These are phyloP conservation scores for Yamadazyma blattariae DNA, from an alignment of 1,139 yeast genomes.

Conservation along the genomic window DNA sequence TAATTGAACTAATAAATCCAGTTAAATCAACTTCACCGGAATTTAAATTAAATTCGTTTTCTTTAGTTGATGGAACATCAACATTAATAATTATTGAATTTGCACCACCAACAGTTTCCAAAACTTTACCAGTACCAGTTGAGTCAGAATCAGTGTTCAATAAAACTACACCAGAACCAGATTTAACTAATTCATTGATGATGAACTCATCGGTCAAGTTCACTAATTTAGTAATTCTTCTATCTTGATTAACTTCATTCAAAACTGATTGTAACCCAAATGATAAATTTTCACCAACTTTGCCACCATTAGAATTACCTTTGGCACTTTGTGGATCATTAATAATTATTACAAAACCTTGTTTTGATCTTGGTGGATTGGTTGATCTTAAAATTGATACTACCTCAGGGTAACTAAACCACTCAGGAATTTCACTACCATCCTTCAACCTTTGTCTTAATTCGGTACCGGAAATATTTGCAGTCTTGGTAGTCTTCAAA, in stretches of 20 bases:
- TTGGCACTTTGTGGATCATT: constrained; percentile 29
- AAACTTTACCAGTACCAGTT: too few relatives aligned
- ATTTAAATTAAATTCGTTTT: constrained; percentile 12
- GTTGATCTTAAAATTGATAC: constrained; percentile 87
- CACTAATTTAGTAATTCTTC: constrained; percentile 71
- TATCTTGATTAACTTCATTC: constrained; percentile 84
- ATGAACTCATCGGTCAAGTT: constrained; percentile 57
- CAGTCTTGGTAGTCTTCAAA: constrained; percentile 66
- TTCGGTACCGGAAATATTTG: constrained; percentile 94
- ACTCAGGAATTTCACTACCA: constrained; percentile 87
- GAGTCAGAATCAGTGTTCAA: constrained; percentile 23
- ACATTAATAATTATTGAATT: constrained; percentile 27
- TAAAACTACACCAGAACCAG: constrained; percentile 88
- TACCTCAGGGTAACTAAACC: constrained; percentile 98
- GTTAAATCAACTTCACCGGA: constrained; percentile 18
- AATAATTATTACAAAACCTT: constrained; percentile 77
- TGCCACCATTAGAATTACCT: constrained; percentile 29
- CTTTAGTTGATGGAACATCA: constrained; percentile 10
- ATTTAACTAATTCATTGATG: constrained; percentile 78
- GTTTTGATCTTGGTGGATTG: constrained; percentile 86
- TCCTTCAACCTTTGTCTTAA: constrained; percentile 82
- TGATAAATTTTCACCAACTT: constrained; percentile 48
- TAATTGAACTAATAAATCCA: constrained; percentile 67
- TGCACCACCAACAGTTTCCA: constrained; percentile 32
- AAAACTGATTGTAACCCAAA: constrained; percentile 87